phyloP scores from a whole-genome alignment of 106 monocot genomes.

The Phalaenopsis equestris region DNA sequence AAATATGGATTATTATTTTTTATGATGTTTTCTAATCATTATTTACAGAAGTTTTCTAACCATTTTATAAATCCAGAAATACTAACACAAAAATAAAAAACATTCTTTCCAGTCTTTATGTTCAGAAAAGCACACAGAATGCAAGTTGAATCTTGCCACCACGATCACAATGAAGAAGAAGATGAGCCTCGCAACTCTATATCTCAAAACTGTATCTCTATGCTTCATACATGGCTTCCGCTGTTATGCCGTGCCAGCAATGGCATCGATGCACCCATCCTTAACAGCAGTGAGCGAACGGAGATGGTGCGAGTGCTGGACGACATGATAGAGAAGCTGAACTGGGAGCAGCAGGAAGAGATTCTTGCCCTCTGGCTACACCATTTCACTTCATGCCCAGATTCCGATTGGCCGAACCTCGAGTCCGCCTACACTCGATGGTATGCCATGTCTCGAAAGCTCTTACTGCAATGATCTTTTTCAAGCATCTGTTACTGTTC shows the following conservation, averaged over 20 bases:
- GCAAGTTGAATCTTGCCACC: constrained; percentile 16
- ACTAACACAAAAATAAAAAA: not conserved
- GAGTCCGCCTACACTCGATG: constrained; percentile 59
- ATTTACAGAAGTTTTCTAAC: too few species aligned
- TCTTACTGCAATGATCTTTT: constrained; percentile 20
- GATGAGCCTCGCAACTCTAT: constrained; percentile 5
- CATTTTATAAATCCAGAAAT: too few species aligned
- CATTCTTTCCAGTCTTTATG: constrained; percentile 40
- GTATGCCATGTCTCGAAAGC: constrained; percentile 47
- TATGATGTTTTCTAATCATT: too few species aligned
- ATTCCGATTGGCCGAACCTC: constrained; percentile 89
- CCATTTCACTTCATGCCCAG: constrained; percentile 44
- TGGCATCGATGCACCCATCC: constrained; percentile 40
- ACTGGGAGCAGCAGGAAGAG: constrained; percentile 62
- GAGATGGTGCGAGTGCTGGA: constrained; percentile 50
- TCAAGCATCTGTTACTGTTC: not conserved
- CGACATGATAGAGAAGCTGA: constrained; percentile 43
- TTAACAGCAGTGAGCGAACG: constrained; percentile 34
- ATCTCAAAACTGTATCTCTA: constrained; percentile 11
- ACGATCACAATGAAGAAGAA: constrained; percentile 1
- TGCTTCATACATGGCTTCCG: constrained; percentile 72
- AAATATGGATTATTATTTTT: too few species aligned
- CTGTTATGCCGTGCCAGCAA: constrained; percentile 57
- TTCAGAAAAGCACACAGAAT: constrained; percentile 44
- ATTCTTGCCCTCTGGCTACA: constrained; percentile 67